These are phyloP conservation scores for Setomelanomma holmii DNA, from an alignment of 2,329 filamentous ascomycete genomes.

Conservation along the genomic window DNA sequence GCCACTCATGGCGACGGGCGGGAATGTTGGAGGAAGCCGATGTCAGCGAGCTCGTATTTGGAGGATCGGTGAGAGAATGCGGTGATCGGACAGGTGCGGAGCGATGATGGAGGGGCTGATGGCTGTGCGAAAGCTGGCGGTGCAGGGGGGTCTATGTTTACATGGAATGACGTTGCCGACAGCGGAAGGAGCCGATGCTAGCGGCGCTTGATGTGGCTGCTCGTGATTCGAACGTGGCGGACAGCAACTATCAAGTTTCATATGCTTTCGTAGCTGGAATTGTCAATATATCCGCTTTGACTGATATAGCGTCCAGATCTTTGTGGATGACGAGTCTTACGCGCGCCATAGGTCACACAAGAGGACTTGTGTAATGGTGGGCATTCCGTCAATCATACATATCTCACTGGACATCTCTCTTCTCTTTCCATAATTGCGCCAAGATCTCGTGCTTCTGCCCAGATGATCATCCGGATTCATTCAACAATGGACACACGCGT, in stretches of 20 bases:
- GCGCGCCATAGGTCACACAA: too few species aligned
- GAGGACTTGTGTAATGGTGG: background rate
- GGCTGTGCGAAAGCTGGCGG: slow-evolving; percentile 11
- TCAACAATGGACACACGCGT: too few species aligned
- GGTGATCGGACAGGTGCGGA: slow-evolving; percentile 20
- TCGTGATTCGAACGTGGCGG: slow-evolving; percentile 12
- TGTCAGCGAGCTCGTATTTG: slow-evolving; percentile 1
- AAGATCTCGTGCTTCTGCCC: background rate
- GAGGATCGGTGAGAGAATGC: background rate
- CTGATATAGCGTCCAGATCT: too few species aligned
- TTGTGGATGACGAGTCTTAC: too few species aligned
- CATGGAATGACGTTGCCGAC: slow-evolving; percentile 19
- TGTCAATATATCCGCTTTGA: too few species aligned
- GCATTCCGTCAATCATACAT: too few species aligned
- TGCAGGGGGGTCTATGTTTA: slow-evolving; percentile 19
- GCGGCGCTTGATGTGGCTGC: slow-evolving; percentile 20
- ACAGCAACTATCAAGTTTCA: slow-evolving; percentile 10
- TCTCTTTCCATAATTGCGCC: too few species aligned
- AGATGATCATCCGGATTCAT: background rate
- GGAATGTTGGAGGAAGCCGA: background rate
- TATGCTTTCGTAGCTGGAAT: background rate
- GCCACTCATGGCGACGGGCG: slow-evolving; percentile 40
- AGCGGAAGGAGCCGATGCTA: slow-evolving; percentile 1
- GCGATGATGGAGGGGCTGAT: slow-evolving; percentile 1
- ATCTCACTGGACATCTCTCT: background rate